Conservation (phyloP, 768 basidiomycete genomes). For the Rhodotorula taiwanensis region DNA sequence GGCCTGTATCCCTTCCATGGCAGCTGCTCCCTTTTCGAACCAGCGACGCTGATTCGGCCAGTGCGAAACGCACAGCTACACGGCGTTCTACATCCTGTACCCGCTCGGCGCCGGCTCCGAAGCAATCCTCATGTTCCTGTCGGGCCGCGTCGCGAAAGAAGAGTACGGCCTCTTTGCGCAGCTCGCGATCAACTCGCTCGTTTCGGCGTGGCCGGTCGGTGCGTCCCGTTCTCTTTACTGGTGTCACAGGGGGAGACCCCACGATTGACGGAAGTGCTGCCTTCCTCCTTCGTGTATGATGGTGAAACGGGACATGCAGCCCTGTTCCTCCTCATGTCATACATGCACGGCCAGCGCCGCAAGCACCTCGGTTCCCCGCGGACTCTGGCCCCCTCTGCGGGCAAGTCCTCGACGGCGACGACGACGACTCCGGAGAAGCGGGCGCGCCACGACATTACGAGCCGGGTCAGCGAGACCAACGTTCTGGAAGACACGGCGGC, state of each 20-base stretch:
- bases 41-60: neutral
- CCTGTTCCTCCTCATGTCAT: constrained; percentile 46
- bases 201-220: constrained; percentile 87
- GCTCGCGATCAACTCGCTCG: constrained; percentile 48
- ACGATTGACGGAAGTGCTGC: neutral
- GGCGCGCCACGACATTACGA: constrained; percentile 3
- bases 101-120: constrained; percentile 87
- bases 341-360: constrained; percentile 56
- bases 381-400: neutral
- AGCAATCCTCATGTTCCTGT: constrained; percentile 70
- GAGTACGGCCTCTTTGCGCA: constrained; percentile 35
- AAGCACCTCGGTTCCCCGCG: constrained; percentile 46
- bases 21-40: too few relatives aligned
- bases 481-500: neutral
- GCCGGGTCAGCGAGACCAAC: neutral
- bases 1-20: too few relatives aligned
- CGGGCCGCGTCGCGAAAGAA: constrained; percentile 53
- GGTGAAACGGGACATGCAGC: constrained; percentile 48
- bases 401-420: neutral
- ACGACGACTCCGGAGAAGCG: neutral
- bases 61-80: constrained; percentile 75
- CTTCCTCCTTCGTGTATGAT: neutral
- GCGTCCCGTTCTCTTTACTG: constrained; percentile 46
- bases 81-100: constrained; percentile 89
- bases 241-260: neutral